Conservation (phyloP, 1,284 basidiomycete species). For the Microbotryum silenes-acaulis region DNA sequence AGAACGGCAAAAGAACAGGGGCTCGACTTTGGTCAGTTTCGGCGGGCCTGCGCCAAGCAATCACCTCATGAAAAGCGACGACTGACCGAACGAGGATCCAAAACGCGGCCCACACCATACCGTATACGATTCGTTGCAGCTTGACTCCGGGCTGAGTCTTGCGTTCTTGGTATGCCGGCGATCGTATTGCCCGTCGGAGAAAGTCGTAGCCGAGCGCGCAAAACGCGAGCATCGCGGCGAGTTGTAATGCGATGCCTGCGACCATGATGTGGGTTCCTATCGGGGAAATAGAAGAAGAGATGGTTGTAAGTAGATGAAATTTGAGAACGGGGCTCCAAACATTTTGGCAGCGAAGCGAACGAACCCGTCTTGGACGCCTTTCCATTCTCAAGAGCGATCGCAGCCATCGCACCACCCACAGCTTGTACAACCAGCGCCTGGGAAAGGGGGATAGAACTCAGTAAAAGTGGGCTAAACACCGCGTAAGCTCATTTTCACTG, state of each 20-base stretch:
- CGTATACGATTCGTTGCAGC: slow-evolving; percentile 1
- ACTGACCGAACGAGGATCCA: slow-evolving; percentile 22
- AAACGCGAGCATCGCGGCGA: slow-evolving; percentile 22
- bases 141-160: not conserved
- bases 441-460: too few species aligned
- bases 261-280: slow-evolving; percentile 27
- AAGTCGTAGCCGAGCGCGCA: slow-evolving; percentile 12
- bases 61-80: too few species aligned
- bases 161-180: not conserved
- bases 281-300: too few species aligned
- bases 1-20: not conserved
- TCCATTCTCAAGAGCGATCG: slow-evolving; percentile 12
- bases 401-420: slow-evolving; percentile 22
- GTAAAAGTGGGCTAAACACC: too few species aligned
- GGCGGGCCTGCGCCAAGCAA: too few species aligned
- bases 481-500: too few species aligned
- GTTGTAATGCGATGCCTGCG: slow-evolving; percentile 16
- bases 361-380: not conserved
- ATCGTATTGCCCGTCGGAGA: not conserved
- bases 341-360: too few species aligned
- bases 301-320: too few species aligned
- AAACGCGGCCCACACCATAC: slow-evolving; percentile 4
- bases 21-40: too few species aligned
- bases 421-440: slow-evolving; percentile 21
- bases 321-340: not conserved